Evolutionary conservation across 2,329 filamentous ascomycete species (phyloP).

Genomic region (Fusarium xylarioides): DNA sequence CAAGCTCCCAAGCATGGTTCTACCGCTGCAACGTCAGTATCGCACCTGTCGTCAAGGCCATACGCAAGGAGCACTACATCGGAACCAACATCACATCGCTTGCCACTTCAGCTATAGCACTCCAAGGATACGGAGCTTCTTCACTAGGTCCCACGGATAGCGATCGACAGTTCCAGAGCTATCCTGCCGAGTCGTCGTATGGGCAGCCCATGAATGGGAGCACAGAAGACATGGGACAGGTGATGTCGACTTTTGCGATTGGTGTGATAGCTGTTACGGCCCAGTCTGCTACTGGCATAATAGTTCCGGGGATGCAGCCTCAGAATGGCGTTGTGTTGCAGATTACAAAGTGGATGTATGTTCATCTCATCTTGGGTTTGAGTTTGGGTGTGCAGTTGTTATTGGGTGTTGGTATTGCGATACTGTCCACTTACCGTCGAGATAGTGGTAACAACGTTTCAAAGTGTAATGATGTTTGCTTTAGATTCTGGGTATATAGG

Average conservation of each 20-base stretch:
- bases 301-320: slow-evolving; percentile 43
- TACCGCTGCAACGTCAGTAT: slow-evolving; percentile 39
- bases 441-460: neutral
- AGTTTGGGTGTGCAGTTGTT: slow-evolving; percentile 46
- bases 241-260: slow-evolving; percentile 49
- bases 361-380: slow-evolving; percentile 45
- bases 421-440: slow-evolving; percentile 15
- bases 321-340: slow-evolving; percentile 45
- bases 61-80: slow-evolving; percentile 23
- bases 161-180: slow-evolving; percentile 47
- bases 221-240: slow-evolving; percentile 46
- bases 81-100: slow-evolving; percentile 31
- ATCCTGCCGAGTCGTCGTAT: slow-evolving; percentile 53
- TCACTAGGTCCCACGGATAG: slow-evolving; percentile 18
- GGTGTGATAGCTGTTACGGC: slow-evolving; percentile 49
- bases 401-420: slow-evolving; percentile 27
- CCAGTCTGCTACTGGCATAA: slow-evolving; percentile 41
- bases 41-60: slow-evolving; percentile 25
- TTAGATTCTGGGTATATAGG: neutral
- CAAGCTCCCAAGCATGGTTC: slow-evolving; percentile 28
- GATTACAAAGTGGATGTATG: slow-evolving; percentile 45
- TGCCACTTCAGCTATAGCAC: slow-evolving; percentile 31
- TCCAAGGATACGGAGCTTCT: slow-evolving; percentile 38
- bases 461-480: neutral
- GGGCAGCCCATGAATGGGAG: slow-evolving; percentile 48